A percentile compares a stretch with the other conserved stretches of the same genome.
phyloP scores from a whole-genome alignment of 2,329 filamentous ascomycete genomes.

The Thelonectria olida region DNA sequence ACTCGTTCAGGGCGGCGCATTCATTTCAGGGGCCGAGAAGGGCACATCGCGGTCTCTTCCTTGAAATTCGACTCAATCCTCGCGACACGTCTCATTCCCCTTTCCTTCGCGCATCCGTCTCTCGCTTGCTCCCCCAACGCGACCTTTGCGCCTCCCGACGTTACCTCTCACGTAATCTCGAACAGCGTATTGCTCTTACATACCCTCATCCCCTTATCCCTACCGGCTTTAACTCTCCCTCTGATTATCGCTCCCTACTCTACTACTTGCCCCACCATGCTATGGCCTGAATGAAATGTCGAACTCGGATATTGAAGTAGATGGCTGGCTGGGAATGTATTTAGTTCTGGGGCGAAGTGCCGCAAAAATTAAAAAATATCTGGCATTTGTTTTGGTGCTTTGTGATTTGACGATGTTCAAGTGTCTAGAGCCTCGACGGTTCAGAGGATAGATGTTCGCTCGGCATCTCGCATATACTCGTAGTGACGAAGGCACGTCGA shows the following conservation, averaged over 20 bases:
- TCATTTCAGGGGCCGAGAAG: constrained; percentile 35
- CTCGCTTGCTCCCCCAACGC: constrained; percentile 35
- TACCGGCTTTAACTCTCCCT: constrained; percentile 30
- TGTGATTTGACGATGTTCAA: not conserved
- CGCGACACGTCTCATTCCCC: constrained; percentile 35
- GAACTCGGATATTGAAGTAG: constrained; percentile 30
- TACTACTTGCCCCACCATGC: constrained; percentile 25
- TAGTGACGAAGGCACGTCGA: too few relatives aligned
- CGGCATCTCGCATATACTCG: too few relatives aligned
- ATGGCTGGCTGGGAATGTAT: constrained; percentile 35
- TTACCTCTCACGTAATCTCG: constrained; percentile 40
- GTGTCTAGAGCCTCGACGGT: too few relatives aligned
- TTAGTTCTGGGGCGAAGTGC: constrained; percentile 37
- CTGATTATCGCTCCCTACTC: constrained; percentile 29
- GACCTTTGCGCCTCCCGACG: constrained; percentile 33
- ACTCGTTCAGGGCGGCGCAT: constrained; percentile 33
- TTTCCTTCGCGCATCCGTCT: constrained; percentile 36
- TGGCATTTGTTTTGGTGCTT: constrained; percentile 10
- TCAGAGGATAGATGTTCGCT: too few relatives aligned
- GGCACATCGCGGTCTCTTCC: constrained; percentile 40
- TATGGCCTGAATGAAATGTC: constrained; percentile 23
- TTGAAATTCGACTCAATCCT: constrained; percentile 41
- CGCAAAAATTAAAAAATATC: constrained; percentile 32
- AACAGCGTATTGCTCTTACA: constrained; percentile 40
- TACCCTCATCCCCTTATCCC: constrained; percentile 36